Evolutionary conservation across 2,329 filamentous ascomycete species (phyloP).

Genomic region (Trichoderma citrinoviride): DNA sequence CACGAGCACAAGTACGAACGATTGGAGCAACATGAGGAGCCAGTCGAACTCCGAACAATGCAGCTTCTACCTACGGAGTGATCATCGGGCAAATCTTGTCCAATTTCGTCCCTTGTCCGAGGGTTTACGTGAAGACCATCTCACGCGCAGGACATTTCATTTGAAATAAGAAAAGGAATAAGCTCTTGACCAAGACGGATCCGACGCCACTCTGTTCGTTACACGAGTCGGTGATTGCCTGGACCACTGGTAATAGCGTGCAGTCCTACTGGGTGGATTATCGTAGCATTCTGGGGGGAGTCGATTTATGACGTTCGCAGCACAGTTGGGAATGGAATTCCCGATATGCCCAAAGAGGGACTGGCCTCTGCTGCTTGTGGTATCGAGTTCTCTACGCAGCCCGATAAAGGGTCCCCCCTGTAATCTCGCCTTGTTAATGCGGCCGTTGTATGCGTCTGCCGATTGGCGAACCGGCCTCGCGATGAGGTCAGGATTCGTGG

Average conservation of each 20-base stretch:
- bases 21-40: no score
- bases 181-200: slow-evolving; percentile 10
- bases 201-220: not conserved
- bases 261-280: not conserved
- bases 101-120: not conserved
- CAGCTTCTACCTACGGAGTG: no score
- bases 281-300: not conserved
- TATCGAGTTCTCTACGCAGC: not conserved
- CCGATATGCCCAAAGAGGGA: not conserved
- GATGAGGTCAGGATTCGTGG: not conserved
- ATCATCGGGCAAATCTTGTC: no score
- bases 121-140: no score
- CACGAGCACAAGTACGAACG: no score
- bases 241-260: not conserved
- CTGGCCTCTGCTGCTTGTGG: not conserved
- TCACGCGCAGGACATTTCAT: no score
- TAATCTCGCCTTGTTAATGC: not conserved
- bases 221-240: not conserved
- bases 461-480: not conserved
- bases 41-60: no score
- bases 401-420: not conserved
- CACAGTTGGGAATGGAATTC: not conserved
- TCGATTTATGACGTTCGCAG: not conserved
- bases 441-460: not conserved
- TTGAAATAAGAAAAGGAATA: slow-evolving; percentile 10